Percentiles rank a stretch among this genome's conserved stretches.
Conservation (phyloP, 768 basidiomycete species). For the Leccinum pellstonianum region DNA sequence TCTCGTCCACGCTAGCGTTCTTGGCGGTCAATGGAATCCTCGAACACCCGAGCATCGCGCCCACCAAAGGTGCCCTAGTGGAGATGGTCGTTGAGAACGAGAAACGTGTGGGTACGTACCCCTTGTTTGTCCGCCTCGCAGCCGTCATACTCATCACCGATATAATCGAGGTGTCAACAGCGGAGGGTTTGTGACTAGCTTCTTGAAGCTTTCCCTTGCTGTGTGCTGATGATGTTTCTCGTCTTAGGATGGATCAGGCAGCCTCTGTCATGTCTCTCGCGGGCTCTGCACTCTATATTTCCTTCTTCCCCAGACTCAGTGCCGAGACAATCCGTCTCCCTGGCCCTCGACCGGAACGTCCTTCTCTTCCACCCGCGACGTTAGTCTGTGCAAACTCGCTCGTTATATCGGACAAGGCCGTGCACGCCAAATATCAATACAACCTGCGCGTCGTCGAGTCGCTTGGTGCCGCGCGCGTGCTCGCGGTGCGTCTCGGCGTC, state of each 20-base stretch:
- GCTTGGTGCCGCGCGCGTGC: constrained; percentile 71
- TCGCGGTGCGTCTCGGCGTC: constrained; percentile 60
- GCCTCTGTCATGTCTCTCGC: constrained; percentile 78
- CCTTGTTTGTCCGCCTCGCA: background rate
- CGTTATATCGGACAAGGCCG: constrained; percentile 76
- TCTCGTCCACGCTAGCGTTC: constrained; percentile 80
- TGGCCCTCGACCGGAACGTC: constrained; percentile 22
- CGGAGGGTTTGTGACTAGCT: constrained; percentile 54
- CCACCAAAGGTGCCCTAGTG: constrained; percentile 69
- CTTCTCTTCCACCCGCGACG: constrained; percentile 26
- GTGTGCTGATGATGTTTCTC: constrained; percentile 2
- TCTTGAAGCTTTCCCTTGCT: background rate
- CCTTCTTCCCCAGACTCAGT: constrained; percentile 73
- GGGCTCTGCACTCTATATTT: constrained; percentile 71
- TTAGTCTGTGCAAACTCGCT: constrained; percentile 51
- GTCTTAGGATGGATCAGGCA: constrained; percentile 81
- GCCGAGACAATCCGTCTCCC: constrained; percentile 70
- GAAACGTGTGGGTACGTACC: constrained; percentile 63
- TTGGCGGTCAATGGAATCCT: constrained; percentile 73
- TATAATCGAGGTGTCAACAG: constrained; percentile 58
- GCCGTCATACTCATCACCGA: background rate
- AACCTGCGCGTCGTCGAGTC: constrained; percentile 94
- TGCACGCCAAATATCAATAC: constrained; percentile 74
- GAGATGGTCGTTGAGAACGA: constrained; percentile 83
- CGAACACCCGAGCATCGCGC: constrained; percentile 15